Evolutionary conservation across 2,329 filamentous ascomycete species (phyloP).

Genomic region (Ustulina deusta): DNA sequence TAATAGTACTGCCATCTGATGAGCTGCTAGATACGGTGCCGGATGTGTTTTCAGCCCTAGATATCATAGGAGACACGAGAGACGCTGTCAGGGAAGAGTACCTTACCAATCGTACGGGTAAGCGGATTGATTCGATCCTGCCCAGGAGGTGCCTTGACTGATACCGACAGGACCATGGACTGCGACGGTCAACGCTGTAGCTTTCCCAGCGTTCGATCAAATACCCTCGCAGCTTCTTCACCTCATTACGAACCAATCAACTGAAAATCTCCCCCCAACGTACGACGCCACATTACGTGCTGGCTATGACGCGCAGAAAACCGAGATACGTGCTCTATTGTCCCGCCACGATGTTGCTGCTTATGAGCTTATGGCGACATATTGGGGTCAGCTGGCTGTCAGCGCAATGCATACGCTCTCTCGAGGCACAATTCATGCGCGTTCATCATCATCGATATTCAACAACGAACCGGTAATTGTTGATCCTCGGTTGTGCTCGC

Average conservation of each 20-base stretch:
- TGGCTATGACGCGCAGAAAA: slow-evolving; percentile 45
- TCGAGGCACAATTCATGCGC: slow-evolving; percentile 57
- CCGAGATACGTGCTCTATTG: slow-evolving; percentile 43
- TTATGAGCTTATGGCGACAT: slow-evolving; percentile 50
- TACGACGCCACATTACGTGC: slow-evolving; percentile 45
- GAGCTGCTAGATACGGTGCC: slow-evolving; percentile 41
- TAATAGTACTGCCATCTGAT: background rate
- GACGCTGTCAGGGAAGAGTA: slow-evolving; percentile 45
- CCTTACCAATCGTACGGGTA: slow-evolving; percentile 45
- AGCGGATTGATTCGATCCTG: background rate
- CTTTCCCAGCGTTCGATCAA: slow-evolving; percentile 45
- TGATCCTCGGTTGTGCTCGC: slow-evolving; percentile 59
- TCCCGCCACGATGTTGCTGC: slow-evolving; percentile 42
- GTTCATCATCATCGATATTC: slow-evolving; percentile 53
- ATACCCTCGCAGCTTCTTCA: slow-evolving; percentile 38
- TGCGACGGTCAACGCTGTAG: slow-evolving; percentile 48
- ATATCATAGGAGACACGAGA: slow-evolving; percentile 43
- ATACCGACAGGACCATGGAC: slow-evolving; percentile 46
- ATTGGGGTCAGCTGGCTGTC: slow-evolving; percentile 51
- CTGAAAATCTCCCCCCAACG: slow-evolving; percentile 39
- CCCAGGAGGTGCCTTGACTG: slow-evolving; percentile 16
- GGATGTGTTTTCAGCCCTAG: slow-evolving; percentile 44
- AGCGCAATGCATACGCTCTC: slow-evolving; percentile 57
- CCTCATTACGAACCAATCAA: slow-evolving; percentile 29
- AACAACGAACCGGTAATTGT: slow-evolving; percentile 53